Evolutionary conservation across 768 basidiomycete genomes (phyloP).

Genomic region (Wakefieldia striispora): DNA sequence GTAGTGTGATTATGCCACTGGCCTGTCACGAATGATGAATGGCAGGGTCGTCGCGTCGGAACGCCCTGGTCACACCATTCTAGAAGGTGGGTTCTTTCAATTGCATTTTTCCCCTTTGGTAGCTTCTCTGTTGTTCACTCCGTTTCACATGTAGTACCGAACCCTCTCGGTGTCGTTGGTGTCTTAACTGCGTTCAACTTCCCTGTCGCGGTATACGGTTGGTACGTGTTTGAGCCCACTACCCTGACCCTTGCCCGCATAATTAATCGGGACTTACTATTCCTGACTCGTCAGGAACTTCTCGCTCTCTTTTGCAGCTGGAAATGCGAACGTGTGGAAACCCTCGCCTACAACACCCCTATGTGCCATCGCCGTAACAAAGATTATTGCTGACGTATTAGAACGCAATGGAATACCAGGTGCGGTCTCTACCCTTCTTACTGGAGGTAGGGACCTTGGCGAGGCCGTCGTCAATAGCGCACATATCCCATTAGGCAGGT

Average conservation of each 20-base stretch:
- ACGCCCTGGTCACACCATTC: conserved; percentile 84
- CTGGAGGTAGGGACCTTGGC: conserved; percentile 80
- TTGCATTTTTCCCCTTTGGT: background rate
- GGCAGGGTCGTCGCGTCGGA: conserved; percentile 86
- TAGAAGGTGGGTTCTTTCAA: conserved; percentile 59
- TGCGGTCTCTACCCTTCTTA: conserved; percentile 78
- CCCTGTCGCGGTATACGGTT: conserved; percentile 91
- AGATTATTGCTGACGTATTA: conserved; percentile 77
- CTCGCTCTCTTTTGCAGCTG: conserved; percentile 81
- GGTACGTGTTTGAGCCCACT: conserved; percentile 43
- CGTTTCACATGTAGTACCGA: conserved; percentile 61
- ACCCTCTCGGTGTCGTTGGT: conserved; percentile 75
- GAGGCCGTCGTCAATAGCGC: conserved; percentile 71
- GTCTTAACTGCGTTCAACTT: conserved; percentile 96
- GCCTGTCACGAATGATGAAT: conserved; percentile 92
- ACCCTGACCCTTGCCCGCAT: background rate
- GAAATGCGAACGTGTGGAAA: conserved; percentile 95
- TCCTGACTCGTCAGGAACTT: conserved; percentile 69
- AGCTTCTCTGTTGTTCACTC: conserved; percentile 4
- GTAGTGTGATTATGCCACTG: conserved; percentile 93
- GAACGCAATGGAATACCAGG: conserved; percentile 83
- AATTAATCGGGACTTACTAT: conserved; percentile 7
- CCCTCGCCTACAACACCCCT: conserved; percentile 87
- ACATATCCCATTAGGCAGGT: conserved; percentile 74
- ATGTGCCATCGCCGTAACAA: conserved; percentile 88